phyloP scores from a whole-genome alignment of 169 alveolate species.

The Ichthyophthirius multifiliis region DNA sequence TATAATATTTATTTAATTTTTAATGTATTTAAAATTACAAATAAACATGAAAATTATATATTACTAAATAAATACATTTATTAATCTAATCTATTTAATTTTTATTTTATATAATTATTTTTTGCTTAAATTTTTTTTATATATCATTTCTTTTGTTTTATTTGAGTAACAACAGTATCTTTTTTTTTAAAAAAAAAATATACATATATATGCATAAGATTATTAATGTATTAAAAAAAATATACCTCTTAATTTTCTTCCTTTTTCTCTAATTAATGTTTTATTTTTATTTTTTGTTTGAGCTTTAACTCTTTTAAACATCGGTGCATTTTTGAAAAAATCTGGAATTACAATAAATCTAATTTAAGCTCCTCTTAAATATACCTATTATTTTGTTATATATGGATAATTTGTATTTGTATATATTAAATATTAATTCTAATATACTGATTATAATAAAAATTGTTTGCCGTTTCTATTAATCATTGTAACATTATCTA shows the following conservation, averaged over 20 bases:
- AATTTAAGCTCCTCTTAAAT: constrained; percentile 94
- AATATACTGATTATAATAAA: constrained; percentile 76
- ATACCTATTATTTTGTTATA: constrained; percentile 55
- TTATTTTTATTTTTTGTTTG: constrained; percentile 31
- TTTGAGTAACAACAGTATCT: too few species aligned
- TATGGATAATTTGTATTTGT: background rate
- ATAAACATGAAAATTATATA: too few species aligned
- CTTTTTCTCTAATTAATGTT: constrained; percentile 29
- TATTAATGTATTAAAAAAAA: too few species aligned
- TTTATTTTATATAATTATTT: too few species aligned
- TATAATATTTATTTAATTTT: too few species aligned
- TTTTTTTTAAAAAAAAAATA: too few species aligned
- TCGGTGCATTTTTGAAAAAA: constrained; percentile 99
- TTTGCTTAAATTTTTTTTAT: too few species aligned
- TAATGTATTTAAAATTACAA: too few species aligned
- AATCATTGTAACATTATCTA: constrained; percentile 96
- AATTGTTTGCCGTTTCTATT: constrained; percentile 95
- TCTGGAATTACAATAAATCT: constrained; percentile 97
- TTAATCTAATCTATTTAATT: too few species aligned
- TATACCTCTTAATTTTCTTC: constrained; percentile 39
- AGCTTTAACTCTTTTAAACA: constrained; percentile 90
- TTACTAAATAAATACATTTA: too few species aligned
- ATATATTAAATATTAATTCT: background rate
- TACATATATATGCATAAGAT: too few species aligned
- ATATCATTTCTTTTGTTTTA: too few species aligned